Conservation (phyloP, 2,329 filamentous ascomycete species). For the Tolypocladium nubicola region DNA sequence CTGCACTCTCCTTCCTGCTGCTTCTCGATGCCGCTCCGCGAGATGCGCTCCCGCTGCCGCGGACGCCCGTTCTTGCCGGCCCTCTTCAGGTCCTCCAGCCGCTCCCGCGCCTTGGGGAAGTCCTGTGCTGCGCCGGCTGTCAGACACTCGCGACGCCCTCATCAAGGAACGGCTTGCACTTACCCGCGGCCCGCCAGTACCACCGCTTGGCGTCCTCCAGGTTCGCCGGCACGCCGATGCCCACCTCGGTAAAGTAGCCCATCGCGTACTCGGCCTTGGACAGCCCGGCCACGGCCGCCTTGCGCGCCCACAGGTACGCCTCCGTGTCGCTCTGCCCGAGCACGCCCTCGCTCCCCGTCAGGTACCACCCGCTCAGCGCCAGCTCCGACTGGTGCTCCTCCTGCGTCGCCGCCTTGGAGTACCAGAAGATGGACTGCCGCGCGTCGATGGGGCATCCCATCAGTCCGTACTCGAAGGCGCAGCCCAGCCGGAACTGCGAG, state of each 20-base stretch:
- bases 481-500: slow-evolving; percentile 81
- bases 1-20: slow-evolving; percentile 83
- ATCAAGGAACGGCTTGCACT: slow-evolving; percentile 28
- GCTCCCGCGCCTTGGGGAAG: slow-evolving; percentile 84
- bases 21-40: slow-evolving; percentile 68
- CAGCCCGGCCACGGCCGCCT: slow-evolving; percentile 77
- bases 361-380: slow-evolving; percentile 81
- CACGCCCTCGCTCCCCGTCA: slow-evolving; percentile 82
- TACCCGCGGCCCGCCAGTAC: slow-evolving; percentile 96
- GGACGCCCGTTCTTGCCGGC: slow-evolving; percentile 57
- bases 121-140: slow-evolving; percentile 59
- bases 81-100: slow-evolving; percentile 83
- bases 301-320: slow-evolving; percentile 93
- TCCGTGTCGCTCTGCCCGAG: slow-evolving; percentile 89
- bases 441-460: slow-evolving; percentile 77
- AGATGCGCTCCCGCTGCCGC: slow-evolving; percentile 68
- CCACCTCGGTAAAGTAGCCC: slow-evolving; percentile 92
- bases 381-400: slow-evolving; percentile 91
- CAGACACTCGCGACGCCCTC: neutral
- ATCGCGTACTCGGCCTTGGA: slow-evolving; percentile 96
- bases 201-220: slow-evolving; percentile 93
- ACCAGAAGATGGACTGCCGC: slow-evolving; percentile 83
- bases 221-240: slow-evolving; percentile 78
- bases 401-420: slow-evolving; percentile 80
- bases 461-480: slow-evolving; percentile 80